phyloP scores from a whole-genome alignment of 1,284 basidiomycete species.

The Jaminaea rosea region DNA sequence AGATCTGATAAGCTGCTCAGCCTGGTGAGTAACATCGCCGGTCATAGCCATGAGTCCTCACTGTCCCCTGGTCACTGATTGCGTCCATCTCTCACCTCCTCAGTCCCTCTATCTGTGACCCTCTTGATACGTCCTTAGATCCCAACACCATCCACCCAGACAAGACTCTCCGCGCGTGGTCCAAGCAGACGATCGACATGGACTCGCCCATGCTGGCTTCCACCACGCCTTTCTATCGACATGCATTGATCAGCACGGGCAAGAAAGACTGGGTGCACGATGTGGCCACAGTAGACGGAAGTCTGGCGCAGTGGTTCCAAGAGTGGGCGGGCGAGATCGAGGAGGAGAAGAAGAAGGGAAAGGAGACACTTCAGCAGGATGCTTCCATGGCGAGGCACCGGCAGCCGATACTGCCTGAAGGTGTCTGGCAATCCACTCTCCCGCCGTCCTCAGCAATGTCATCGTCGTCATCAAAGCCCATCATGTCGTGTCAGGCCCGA shows the following conservation, averaged over 20 bases:
- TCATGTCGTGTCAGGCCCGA: too few relatives aligned
- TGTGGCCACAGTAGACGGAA: conserved; percentile 1
- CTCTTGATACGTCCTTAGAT: neutral
- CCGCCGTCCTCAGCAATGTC: too few relatives aligned
- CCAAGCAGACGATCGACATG: conserved; percentile 7
- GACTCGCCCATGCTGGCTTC: neutral
- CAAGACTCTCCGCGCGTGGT: conserved; percentile 3
- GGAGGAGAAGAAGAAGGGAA: neutral
- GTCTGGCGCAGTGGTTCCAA: conserved; percentile 5
- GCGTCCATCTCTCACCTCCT: neutral
- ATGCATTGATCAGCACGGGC: conserved; percentile 8
- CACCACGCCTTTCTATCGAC: conserved; percentile 4
- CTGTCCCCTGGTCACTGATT: neutral
- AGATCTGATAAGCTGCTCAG: neutral
- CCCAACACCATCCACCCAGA: neutral
- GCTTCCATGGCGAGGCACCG: too few relatives aligned
- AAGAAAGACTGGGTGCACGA: conserved; percentile 7
- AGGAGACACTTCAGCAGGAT: too few relatives aligned
- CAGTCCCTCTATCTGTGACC: neutral
- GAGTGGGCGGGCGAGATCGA: conserved; percentile 1
- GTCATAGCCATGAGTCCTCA: neutral
- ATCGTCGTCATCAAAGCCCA: too few relatives aligned
- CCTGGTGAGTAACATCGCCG: neutral
- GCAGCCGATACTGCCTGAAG: too few relatives aligned
- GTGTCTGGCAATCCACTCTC: neutral